Conservation (phyloP, 2,329 filamentous ascomycete species). For the Epichloe glyceriae region DNA sequence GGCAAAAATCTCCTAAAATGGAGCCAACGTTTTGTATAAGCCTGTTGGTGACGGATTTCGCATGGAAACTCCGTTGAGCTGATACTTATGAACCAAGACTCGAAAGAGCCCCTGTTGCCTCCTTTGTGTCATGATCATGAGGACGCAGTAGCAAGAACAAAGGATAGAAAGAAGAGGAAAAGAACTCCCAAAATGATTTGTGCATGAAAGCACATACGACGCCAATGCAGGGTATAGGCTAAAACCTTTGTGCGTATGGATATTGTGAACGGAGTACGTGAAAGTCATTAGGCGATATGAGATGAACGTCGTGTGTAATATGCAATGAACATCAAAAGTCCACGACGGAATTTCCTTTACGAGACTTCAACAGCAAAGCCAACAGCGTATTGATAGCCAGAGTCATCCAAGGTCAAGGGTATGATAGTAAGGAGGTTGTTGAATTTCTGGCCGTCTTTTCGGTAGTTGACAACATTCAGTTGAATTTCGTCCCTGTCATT, state of each 20-base stretch:
- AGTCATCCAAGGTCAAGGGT: constrained; percentile 55
- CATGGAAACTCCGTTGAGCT: not conserved
- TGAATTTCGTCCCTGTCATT: constrained; percentile 33
- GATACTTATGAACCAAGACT: not conserved
- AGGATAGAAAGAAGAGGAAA: not conserved
- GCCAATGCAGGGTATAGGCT: not conserved
- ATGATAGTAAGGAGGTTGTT: constrained; percentile 80
- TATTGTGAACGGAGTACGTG: not conserved
- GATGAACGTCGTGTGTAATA: not conserved
- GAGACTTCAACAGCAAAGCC: constrained; percentile 66
- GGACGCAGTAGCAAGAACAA: not conserved
- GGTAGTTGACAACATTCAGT: constrained; percentile 59
- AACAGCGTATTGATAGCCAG: constrained; percentile 58
- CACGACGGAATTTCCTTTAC: not conserved
- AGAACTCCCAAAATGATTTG: not conserved
- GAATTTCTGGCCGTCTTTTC: constrained; percentile 66
- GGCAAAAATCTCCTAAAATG: not conserved
- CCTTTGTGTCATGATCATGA: not conserved
- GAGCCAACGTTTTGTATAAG: not conserved
- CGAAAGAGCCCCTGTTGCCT: not conserved
- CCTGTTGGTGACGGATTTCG: not conserved
- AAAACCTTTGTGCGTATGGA: not conserved
- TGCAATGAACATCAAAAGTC: not conserved
- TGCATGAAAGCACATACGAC: not conserved
- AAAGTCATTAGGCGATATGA: not conserved